Base-by-base conservation (phyloP, 257 asterid species). In the Solanum microdontum region DNA sequence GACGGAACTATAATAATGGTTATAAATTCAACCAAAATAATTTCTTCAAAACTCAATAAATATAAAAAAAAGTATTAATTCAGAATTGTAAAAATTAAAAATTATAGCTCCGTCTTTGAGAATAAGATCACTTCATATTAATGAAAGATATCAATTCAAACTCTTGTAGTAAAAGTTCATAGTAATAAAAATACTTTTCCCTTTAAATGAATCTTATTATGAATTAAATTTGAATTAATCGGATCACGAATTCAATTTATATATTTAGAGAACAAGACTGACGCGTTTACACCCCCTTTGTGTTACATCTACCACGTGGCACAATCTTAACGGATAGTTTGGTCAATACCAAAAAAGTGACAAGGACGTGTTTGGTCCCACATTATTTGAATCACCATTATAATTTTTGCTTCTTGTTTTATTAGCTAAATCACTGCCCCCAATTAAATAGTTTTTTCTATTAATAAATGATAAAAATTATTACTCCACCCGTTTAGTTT, bases 221-320 rank as follows among this genome's bases (percentile, higher is more conserved):
- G 6, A 28, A 69, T 30, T 13, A 69, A 69, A 69, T 69, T 28
- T 69, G 10, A 69, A 69, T 69, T 69, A 28, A 64, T 64, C 15
- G 3, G 3, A 64, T 11, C 17, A 4, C 8, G 0, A 62, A 10
- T n/a, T 8, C 12, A 23, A 10, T 10, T 5, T 9, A 2, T 62
- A 62, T 58, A 13, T 13, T 73, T 73, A 34, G 83, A n/a, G 23
- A 21, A 37, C 7, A 37, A n/a, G 60, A 76, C 43, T 48, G 30
- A 82, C 85, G 85, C 85, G 85, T 82, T 82, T 82, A 17, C 26
- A 48, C 68, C 85, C 85, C 69, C 3, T 17, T 48, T 28, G 28
- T 82, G 43, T 11, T 17, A 15, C 11, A 48, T 19, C 2, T 17
- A 7, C 11, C 85, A 82, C 69, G 85, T 82, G 30, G 15, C 28